These are phyloP conservation scores for Monosporascus sp. DNA, from an alignment of 2,329 filamentous ascomycete genomes.

Conservation along the genomic window DNA sequence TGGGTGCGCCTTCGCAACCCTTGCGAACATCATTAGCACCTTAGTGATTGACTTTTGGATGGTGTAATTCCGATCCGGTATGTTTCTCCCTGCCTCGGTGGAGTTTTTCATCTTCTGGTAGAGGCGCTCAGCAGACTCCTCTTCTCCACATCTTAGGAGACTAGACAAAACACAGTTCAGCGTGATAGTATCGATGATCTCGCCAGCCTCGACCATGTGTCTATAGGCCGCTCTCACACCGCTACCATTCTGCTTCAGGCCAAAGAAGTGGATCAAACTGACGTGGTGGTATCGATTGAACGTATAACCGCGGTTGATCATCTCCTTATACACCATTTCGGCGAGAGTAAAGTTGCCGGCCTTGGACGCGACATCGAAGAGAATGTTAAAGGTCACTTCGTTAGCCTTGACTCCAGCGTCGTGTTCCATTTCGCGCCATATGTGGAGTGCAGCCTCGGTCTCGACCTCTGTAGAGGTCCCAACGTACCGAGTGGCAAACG, in stretches of 20 bases:
- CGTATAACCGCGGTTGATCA: constrained; percentile 60
- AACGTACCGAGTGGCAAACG: constrained; percentile 70
- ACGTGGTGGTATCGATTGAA: constrained; percentile 78
- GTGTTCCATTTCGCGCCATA: constrained; percentile 90
- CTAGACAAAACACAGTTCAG: constrained; percentile 83
- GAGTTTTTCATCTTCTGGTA: constrained; percentile 78
- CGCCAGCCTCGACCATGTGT: constrained; percentile 75
- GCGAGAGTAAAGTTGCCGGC: constrained; percentile 78
- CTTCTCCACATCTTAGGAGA: constrained; percentile 71
- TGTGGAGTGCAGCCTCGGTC: constrained; percentile 61
- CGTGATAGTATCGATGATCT: constrained; percentile 81
- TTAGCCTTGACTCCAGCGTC: constrained; percentile 59
- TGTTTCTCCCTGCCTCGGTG: constrained; percentile 33
- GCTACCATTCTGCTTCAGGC: constrained; percentile 65
- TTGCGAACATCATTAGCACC: constrained; percentile 53
- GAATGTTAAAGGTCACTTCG: constrained; percentile 83
- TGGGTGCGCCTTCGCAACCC: constrained; percentile 48
- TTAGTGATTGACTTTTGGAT: constrained; percentile 46
- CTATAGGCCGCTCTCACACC: constrained; percentile 73
- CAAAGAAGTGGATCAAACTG: constrained; percentile 77
- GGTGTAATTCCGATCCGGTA: constrained; percentile 41
- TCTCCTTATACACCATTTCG: constrained; percentile 79
- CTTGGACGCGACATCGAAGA: constrained; percentile 85
- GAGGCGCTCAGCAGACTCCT: constrained; percentile 69
- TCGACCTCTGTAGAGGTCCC: constrained; percentile 51